Conservation (phyloP, 2,329 filamentous ascomycete genomes). For the Thielaviopsis cerberus region DNA sequence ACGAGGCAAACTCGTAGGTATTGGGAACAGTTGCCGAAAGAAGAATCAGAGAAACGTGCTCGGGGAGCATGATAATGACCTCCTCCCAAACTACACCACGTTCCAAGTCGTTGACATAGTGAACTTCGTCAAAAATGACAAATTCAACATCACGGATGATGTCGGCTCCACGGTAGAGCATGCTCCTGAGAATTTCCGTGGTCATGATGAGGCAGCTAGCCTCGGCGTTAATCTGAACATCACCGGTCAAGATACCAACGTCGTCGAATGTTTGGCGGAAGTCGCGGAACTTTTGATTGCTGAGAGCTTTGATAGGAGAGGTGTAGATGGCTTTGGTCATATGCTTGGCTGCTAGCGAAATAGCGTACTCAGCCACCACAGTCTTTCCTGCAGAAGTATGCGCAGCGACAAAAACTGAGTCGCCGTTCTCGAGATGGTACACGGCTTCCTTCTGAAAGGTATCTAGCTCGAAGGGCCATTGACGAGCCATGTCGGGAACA, state of each 20-base stretch:
- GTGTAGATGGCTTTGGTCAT: constrained; percentile 99
- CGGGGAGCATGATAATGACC: constrained; percentile 97
- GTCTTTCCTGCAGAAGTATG: constrained; percentile 97
- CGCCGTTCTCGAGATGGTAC: constrained; percentile 87
- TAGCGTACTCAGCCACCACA: constrained; percentile 93
- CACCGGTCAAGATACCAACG: constrained; percentile 88
- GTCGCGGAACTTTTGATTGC: constrained; percentile 96
- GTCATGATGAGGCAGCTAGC: constrained; percentile 99
- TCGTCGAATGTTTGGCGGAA: constrained; percentile 83
- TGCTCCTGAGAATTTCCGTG: constrained; percentile 90
- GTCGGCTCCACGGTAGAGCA: constrained; percentile 92
- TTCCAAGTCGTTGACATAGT: constrained; percentile 94
- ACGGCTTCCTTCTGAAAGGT: constrained; percentile 98
- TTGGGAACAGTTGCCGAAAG: constrained; percentile 94
- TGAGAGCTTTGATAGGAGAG: constrained; percentile 92
- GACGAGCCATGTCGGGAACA: constrained; percentile 85
- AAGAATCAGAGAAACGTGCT: constrained; percentile 87
- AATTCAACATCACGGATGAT: constrained; percentile 94
- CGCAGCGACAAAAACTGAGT: constrained; percentile 93
- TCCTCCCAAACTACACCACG: constrained; percentile 98
- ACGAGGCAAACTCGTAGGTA: constrained; percentile 92
- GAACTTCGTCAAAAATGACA: constrained; percentile 96
- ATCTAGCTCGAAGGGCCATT: constrained; percentile 94
- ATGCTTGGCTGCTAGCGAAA: constrained; percentile 86
- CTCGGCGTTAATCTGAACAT: constrained; percentile 94